Conservation (phyloP, 768 basidiomycete species). For the Sistotremastrum suecicum region DNA sequence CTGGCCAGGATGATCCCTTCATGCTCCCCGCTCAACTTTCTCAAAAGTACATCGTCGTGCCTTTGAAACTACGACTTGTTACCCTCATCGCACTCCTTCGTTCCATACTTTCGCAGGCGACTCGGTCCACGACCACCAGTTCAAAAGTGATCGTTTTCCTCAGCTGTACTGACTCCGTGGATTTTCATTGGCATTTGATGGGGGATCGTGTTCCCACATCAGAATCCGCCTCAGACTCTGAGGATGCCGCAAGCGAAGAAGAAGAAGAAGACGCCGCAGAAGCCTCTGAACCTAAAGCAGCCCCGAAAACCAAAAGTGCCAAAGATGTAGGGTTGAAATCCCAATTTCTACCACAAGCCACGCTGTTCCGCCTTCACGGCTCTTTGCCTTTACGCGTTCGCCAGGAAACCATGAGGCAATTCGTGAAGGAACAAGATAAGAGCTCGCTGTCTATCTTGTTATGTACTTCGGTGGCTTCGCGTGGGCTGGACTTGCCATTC, state of each 20-base stretch:
- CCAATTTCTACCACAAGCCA: conserved; percentile 65
- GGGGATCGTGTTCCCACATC: conserved; percentile 56
- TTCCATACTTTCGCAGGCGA: conserved; percentile 51
- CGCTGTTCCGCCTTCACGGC: conserved; percentile 84
- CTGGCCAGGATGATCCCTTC: conserved; percentile 38
- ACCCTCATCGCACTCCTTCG: conserved; percentile 78
- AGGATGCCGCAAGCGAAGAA: conserved; percentile 12
- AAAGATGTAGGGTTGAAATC: conserved; percentile 46
- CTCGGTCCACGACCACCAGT: conserved; percentile 26
- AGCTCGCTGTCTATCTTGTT: conserved; percentile 58
- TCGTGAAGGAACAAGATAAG: conserved; percentile 12
- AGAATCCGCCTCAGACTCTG: conserved; percentile 12
- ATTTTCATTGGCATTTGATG: conserved; percentile 86
- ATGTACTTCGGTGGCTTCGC: conserved; percentile 96
- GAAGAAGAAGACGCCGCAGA: conserved; percentile 11
- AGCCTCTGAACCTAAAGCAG: conserved; percentile 12
- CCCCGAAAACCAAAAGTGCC: conserved; percentile 14
- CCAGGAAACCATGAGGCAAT: conserved; percentile 26
- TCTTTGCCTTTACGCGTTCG: conserved; percentile 79
- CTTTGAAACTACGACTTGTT: conserved; percentile 90
- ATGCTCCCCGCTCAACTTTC: conserved; percentile 88
- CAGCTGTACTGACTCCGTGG: conserved; percentile 95
- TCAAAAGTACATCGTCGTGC: conserved; percentile 83
- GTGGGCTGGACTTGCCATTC: conserved; percentile 90
- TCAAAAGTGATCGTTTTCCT: conserved; percentile 88